Evolutionary conservation across 495 filamentous ascomycete genomes (phyloP), one percentile per base, ranked within the genome.

Genomic region (Collariella sp.): DNA sequence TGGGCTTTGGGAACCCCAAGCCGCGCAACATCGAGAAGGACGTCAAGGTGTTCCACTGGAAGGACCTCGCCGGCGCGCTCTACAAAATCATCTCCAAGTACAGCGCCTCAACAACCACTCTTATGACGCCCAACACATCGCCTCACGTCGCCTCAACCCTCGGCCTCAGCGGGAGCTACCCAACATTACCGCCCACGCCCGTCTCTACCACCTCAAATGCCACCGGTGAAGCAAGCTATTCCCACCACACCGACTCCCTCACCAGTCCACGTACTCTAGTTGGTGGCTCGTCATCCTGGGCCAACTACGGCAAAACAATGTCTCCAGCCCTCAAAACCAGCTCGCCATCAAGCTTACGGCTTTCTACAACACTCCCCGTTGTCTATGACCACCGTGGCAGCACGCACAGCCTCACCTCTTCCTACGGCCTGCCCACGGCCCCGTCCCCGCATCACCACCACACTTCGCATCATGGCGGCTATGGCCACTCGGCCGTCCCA

Each of bases 21-120:
- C 94, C 93, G 6, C 78, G 93, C 38, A 95, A 96, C 61, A 98
- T 98, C 60, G 93, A 96, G 75, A 98, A 98, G 71, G 91, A 96
- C 62, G 88, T 98, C 61, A 98, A 98, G 69, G 93, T 96, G 6
- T 98, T 97, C 65, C 83, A 88, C 11, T 98, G 93, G 94, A 88
- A 85, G 64, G 86, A 87, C 45, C 72, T 98, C 12, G 76, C 75
- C 12, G 78, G 80, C 40, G 91, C 93, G 0, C 72, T 98, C 50
- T 93, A 89, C 77, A 98, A 98, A 73, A 96, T 97, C 63, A 94
- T 97, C 67, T 84, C 87, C 56, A 98, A 98, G 90, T 98, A 97
- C 70, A 70, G 68, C 62, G 62, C 70, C 35, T 64, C 67, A 54
- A 49, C 64, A 49, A 41, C 62, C 45, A 47, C 58, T 61, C 48